phyloP scores from a whole-genome alignment of 371 early-diverging fungal genomes.

The Funneliformis caledonium region DNA sequence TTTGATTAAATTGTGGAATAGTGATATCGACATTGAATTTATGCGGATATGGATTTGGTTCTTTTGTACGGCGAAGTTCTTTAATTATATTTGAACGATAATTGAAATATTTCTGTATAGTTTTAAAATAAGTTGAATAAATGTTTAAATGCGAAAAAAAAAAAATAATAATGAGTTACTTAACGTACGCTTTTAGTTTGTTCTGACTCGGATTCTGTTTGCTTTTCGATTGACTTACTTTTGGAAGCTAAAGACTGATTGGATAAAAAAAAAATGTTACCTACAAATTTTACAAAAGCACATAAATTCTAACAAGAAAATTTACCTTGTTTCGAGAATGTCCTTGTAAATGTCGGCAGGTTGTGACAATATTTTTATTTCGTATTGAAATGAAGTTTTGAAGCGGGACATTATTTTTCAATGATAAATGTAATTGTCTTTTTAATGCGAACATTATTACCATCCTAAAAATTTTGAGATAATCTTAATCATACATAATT shows the following conservation, averaged over 20 bases:
- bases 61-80: slow-evolving; percentile 75
- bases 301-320: not conserved
- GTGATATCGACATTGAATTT: slow-evolving; percentile 93
- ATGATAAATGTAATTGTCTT: not conserved
- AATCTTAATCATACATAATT: not conserved
- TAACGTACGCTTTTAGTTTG: not conserved
- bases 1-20: slow-evolving; percentile 83
- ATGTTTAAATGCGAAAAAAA: not conserved
- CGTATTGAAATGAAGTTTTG: not conserved
- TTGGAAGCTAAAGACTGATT: not conserved
- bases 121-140: not conserved
- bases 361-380: not conserved
- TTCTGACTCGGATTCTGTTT: not conserved
- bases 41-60: slow-evolving; percentile 95
- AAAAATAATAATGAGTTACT: not conserved
- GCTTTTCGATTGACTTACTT: not conserved
- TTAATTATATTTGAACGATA: slow-evolving; percentile 86
- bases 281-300: not conserved
- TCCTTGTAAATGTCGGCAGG: not conserved
- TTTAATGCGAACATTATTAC: not conserved
- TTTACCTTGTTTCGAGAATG: not conserved
- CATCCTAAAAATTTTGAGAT: not conserved
- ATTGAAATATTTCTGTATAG: slow-evolving; percentile 91
- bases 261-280: not conserved
- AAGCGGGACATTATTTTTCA: not conserved